Base-by-base conservation (phyloP, 768 basidiomycete species). In the Mrakia hoshinonis region DNA sequence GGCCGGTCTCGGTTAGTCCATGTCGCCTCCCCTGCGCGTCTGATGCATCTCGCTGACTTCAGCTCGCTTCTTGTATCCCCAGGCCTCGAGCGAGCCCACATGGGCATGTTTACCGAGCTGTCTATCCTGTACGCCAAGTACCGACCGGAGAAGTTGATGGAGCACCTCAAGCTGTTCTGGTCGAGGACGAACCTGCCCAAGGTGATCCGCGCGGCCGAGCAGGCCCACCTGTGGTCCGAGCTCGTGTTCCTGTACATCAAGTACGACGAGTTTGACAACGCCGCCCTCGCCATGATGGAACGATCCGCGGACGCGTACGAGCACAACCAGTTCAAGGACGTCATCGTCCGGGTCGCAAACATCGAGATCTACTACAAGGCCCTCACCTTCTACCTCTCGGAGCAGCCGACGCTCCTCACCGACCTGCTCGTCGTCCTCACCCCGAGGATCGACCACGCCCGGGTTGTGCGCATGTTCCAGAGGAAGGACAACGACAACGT, bases 311-410 rank as follows among this genome's bases (percentile, higher is more conserved):
- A 96, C 80, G 92, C 93, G 62, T 99, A 94, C 94, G 96, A 99
- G 70, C 96, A 99, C 82, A 94, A 92, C 77, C 95, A 97, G 80
- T 99, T 99, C 87, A 98, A 98, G 84, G 96, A 98, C 76, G 88
- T 96, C 70, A 85, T 96, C 68, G 91, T 97, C 77, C 90, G 94
- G 72, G 94, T 90, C 26, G 95, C 96, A 61, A 99, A 99, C 77
- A 86, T 98, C 73, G 96, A 99, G 82, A 97, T 99, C 74, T 97
- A 96, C 81, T 97, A 98, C 85, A 93, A 93, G 80, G 87, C 91
- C 24, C 83, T 97, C 75, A 88, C 89, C 4, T 95, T 96, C 85
- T 97, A 97, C 81, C 85, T 95, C 22, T 88, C 89, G 81, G 89
- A 94, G 77, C 92, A 98, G 77, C 95, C 96, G 0, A 90, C 87